phyloP scores from a whole-genome alignment of 768 basidiomycete species.

The Megacollybia marginata region DNA sequence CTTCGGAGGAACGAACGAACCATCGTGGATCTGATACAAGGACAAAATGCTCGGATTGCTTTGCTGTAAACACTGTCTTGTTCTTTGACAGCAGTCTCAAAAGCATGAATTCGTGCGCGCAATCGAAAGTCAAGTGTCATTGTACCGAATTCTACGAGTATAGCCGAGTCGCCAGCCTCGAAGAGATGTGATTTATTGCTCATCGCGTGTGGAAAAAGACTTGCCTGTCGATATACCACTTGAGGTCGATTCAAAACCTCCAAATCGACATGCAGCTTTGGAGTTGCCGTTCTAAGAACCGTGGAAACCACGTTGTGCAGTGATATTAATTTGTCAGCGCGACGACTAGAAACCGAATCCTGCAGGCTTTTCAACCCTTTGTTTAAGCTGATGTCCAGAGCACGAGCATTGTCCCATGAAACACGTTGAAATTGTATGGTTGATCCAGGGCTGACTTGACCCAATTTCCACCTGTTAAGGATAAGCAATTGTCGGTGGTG shows the following conservation, averaged over 20 bases:
- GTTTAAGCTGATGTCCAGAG: conserved; percentile 14
- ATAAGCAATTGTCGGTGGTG: background rate
- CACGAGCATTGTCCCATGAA: conserved; percentile 31
- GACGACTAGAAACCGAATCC: background rate
- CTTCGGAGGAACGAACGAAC: conserved; percentile 21
- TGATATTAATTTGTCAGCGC: background rate
- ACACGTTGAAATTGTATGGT: conserved; percentile 47
- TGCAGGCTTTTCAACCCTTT: conserved; percentile 23
- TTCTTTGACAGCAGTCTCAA: conserved; percentile 32
- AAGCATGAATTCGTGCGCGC: conserved; percentile 52
- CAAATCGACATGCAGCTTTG: background rate
- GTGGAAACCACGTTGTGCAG: background rate
- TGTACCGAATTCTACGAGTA: conserved; percentile 56
- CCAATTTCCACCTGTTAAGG: conserved; percentile 55
- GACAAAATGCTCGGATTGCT: conserved; percentile 35
- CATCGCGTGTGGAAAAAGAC: background rate
- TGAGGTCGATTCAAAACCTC: conserved; percentile 8
- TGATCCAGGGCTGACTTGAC: conserved; percentile 53
- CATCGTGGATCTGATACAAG: conserved; percentile 54
- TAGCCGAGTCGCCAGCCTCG: conserved; percentile 53
- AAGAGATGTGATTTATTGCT: conserved; percentile 9
- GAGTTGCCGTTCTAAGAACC: background rate
- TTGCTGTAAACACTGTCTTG: conserved; percentile 10
- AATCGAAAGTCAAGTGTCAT: conserved; percentile 45
- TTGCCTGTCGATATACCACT: conserved; percentile 47